A percentile compares a stretch with the other conserved stretches of the same genome.
Conservation (phyloP, 345 rosid genomes). For the Microcos paniculata region DNA sequence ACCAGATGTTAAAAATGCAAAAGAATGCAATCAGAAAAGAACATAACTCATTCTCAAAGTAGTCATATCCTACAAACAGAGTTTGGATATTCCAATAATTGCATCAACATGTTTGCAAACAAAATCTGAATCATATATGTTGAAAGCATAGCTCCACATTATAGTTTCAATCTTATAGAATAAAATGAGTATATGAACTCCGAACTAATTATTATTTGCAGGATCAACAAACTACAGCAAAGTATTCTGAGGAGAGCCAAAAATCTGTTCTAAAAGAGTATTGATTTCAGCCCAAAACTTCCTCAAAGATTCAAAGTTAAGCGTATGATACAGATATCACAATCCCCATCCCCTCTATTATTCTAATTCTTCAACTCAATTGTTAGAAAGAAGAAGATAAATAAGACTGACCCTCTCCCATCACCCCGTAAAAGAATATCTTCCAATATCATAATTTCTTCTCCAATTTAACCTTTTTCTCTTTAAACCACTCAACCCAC, state of each 20-base stretch:
- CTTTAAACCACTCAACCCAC: slow-evolving; percentile 68
- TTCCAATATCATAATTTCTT: slow-evolving; percentile 43
- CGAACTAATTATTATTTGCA: too few species aligned
- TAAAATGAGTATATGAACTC: too few species aligned
- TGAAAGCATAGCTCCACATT: neutral
- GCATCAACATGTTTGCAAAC: neutral
- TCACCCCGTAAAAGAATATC: neutral
- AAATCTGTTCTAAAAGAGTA: too few species aligned
- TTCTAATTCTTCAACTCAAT: too few species aligned
- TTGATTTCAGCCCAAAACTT: too few species aligned
- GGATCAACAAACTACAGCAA: too few species aligned
- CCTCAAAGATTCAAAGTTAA: too few species aligned
- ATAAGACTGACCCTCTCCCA: neutral
- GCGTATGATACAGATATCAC: neutral
- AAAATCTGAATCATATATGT: neutral
- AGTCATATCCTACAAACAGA: neutral
- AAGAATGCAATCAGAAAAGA: neutral
- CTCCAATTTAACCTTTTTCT: slow-evolving; percentile 34
- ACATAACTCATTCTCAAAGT: neutral
- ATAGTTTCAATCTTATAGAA: neutral
- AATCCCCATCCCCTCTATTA: too few species aligned
- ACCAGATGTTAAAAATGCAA: neutral
- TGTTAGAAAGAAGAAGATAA: neutral
- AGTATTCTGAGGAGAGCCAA: too few species aligned
- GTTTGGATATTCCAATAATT: neutral